Conservation (phyloP, 1,139 yeast genomes). For the Sugiyamaella sp. region DNA sequence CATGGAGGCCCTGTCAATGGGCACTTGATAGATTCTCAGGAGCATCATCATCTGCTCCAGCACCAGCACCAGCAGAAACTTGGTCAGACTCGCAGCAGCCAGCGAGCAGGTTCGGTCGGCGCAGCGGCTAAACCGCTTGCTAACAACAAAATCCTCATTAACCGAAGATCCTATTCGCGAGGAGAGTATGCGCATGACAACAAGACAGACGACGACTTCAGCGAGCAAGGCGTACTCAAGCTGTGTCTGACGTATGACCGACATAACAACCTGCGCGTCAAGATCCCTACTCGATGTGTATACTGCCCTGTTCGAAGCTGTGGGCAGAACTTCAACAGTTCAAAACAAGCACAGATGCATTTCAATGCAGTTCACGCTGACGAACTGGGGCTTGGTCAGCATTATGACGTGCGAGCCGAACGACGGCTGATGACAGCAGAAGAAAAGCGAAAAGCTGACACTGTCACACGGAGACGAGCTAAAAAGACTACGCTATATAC, state of each 20-base stretch:
- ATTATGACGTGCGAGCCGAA: constrained; percentile 17
- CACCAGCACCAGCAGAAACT: too few relatives aligned
- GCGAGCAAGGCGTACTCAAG: constrained; percentile 13
- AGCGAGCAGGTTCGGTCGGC: background rate
- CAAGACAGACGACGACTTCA: constrained; percentile 10
- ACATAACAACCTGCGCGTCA: constrained; percentile 15
- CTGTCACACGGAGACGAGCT: constrained; percentile 14
- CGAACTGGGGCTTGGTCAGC: constrained; percentile 13
- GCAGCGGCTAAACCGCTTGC: constrained; percentile 2
- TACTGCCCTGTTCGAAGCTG: constrained; percentile 15
- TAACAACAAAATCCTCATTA: constrained; percentile 11
- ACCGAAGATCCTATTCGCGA: constrained; percentile 16
- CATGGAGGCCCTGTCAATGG: background rate
- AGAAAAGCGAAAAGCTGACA: constrained; percentile 16
- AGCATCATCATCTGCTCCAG: background rate
- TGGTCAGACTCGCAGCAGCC: background rate
- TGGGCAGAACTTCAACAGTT: constrained; percentile 11
- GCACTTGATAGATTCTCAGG: background rate
- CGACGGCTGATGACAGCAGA: constrained; percentile 14
- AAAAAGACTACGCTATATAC: constrained; percentile 15
- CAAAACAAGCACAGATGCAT: constrained; percentile 11
- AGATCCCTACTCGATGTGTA: constrained; percentile 19
- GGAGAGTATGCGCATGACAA: constrained; percentile 15
- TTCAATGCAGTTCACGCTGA: constrained; percentile 11
- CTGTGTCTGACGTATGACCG: constrained; percentile 16